These are phyloP conservation scores for Flagelloscypha sp. DNA, from an alignment of 768 basidiomycete species.

Conservation along the genomic window DNA sequence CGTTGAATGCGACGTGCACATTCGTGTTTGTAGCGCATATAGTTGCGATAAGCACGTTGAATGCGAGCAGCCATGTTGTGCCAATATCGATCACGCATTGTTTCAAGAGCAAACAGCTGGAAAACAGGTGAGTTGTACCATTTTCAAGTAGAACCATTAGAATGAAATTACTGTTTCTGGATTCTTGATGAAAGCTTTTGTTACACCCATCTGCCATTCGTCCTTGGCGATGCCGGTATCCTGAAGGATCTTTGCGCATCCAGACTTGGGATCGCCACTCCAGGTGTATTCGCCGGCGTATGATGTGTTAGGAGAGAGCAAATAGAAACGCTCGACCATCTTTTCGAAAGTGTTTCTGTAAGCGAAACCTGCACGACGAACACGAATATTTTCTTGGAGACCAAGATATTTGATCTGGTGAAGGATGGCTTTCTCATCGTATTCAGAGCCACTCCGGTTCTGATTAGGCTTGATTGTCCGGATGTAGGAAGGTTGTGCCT, in stretches of 20 bases:
- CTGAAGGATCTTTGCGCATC: constrained; percentile 85
- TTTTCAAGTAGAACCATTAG: constrained; percentile 1
- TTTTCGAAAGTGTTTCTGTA: constrained; percentile 98
- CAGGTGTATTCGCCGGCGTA: constrained; percentile 99
- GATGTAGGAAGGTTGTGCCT: constrained; percentile 94
- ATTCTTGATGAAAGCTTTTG: constrained; percentile 99
- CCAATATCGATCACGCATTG: constrained; percentile 99
- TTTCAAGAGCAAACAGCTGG: constrained; percentile 94
- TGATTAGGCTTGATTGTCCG: constrained; percentile 99
- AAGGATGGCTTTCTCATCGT: constrained; percentile 88
- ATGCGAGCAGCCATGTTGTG: constrained; percentile 99
- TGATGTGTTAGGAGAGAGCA: constrained; percentile 89
- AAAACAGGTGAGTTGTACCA: constrained; percentile 6
- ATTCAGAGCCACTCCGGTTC: constrained; percentile 87
- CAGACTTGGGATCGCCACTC: constrained; percentile 83
- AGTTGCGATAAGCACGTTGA: constrained; percentile 93
- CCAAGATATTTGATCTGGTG: constrained; percentile 99
- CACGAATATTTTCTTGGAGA: constrained; percentile 95
- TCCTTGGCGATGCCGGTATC: constrained; percentile 95
- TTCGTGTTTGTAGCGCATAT: constrained; percentile 91
- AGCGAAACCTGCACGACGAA: constrained; percentile 94
- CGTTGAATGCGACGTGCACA: constrained; percentile 92
- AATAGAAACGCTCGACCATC: constrained; percentile 97
- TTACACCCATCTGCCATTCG: constrained; percentile 99
- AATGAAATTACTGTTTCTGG: constrained; percentile 76